Percentiles rank a stretch among this genome's conserved stretches.
Evolutionary conservation across 2,329 filamentous ascomycete genomes (phyloP).

Genomic region (Aureobasidium sp.): DNA sequence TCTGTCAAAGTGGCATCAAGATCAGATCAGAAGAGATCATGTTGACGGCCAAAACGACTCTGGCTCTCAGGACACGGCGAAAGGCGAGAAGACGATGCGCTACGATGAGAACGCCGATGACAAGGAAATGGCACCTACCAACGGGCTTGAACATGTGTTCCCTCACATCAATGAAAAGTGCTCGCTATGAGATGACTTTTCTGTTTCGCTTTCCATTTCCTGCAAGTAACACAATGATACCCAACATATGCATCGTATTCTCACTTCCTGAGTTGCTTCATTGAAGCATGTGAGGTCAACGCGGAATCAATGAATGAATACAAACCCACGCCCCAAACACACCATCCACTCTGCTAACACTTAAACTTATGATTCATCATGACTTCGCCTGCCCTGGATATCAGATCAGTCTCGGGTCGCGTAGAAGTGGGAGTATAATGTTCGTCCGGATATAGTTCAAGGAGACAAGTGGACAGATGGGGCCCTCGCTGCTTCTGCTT

Average conservation of each 20-base stretch:
- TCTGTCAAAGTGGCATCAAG: conserved; percentile 40
- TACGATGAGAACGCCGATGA: conserved; percentile 15
- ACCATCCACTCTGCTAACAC: too few species aligned
- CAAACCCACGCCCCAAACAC: too few species aligned
- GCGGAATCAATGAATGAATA: too few species aligned
- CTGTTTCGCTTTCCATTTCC: too few species aligned
- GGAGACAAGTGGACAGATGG: too few species aligned
- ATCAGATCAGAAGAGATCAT: conserved; percentile 26
- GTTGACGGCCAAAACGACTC: background rate
- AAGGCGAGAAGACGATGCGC: conserved; percentile 1
- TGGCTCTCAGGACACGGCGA: background rate
- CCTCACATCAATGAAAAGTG: conserved; percentile 19
- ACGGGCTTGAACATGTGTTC: conserved; percentile 19
- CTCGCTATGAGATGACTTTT: background rate
- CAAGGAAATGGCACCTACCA: background rate
- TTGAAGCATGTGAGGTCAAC: too few species aligned
- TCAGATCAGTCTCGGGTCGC: too few species aligned
- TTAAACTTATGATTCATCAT: too few species aligned
- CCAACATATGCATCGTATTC: background rate
- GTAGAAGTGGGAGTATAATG: too few species aligned
- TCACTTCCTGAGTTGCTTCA: background rate
- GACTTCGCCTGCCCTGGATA: too few species aligned
- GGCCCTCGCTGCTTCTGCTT: too few species aligned
- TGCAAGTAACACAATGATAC: background rate
- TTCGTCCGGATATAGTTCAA: too few species aligned